Conservation (phyloP, 1,284 basidiomycete species). For the Phlebopus sp. region DNA sequence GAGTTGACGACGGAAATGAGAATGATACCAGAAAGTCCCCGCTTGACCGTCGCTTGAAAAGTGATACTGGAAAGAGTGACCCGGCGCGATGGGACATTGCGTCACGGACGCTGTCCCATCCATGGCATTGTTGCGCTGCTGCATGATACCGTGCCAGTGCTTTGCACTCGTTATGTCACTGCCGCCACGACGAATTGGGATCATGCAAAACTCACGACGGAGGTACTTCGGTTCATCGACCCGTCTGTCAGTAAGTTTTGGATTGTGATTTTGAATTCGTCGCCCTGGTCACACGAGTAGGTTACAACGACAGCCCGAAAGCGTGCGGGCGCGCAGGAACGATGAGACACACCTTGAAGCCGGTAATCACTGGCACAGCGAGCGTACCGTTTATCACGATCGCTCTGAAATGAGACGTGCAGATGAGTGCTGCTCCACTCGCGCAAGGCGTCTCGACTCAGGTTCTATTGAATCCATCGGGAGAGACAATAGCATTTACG, state of each 20-base stretch:
- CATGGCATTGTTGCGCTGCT: slow-evolving; percentile 17
- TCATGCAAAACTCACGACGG: slow-evolving; percentile 18
- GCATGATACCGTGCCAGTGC: slow-evolving; percentile 35
- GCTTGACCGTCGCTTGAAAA: slow-evolving; percentile 31
- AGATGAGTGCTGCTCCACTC: too few relatives aligned
- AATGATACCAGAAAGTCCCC: slow-evolving; percentile 42
- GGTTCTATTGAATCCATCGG: too few relatives aligned
- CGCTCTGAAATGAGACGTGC: too few relatives aligned
- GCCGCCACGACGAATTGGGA: slow-evolving; percentile 24
- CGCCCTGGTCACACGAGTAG: slow-evolving; percentile 10
- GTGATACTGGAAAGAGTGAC: slow-evolving; percentile 36
- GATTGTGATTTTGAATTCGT: slow-evolving; percentile 21
- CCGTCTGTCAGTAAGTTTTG: slow-evolving; percentile 23
- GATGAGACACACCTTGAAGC: slow-evolving; percentile 9
- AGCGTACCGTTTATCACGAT: background rate
- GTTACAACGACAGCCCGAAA: background rate
- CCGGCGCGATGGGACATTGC: slow-evolving; percentile 42
- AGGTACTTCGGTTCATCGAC: slow-evolving; percentile 27
- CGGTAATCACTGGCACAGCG: slow-evolving; percentile 15
- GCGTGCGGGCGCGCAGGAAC: too few relatives aligned
- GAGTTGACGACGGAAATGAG: slow-evolving; percentile 33
- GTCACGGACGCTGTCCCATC: slow-evolving; percentile 31
- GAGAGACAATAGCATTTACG: too few relatives aligned
- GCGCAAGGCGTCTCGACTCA: too few relatives aligned
- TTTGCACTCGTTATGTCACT: slow-evolving; percentile 9